Evolutionary conservation across 2,329 filamentous ascomycete species (phyloP).

Genomic region (Pleoardoris graminearum): DNA sequence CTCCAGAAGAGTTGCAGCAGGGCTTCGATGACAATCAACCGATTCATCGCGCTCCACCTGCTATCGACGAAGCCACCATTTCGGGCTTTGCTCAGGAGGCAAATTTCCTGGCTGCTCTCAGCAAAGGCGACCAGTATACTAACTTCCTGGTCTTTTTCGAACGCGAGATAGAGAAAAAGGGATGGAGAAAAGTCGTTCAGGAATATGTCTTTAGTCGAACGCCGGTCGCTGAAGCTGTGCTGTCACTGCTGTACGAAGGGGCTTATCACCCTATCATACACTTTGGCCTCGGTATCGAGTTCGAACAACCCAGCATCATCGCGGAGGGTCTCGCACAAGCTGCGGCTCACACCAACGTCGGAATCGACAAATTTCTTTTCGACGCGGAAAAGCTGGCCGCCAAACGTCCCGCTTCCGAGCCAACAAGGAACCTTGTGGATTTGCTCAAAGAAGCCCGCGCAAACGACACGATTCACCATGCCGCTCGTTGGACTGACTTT

Average conservation of each 20-base stretch:
- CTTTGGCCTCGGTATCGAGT: constrained; percentile 31
- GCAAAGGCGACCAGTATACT: no score
- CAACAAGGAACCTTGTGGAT: constrained; percentile 6
- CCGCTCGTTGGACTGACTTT: constrained; percentile 1
- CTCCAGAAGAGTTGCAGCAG: no score
- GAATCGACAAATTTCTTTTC: constrained; percentile 4
- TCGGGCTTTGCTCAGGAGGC: no score
- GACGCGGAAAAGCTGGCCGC: background rate
- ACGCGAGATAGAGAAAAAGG: constrained; percentile 8
- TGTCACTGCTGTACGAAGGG: constrained; percentile 13
- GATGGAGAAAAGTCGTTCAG: constrained; percentile 8
- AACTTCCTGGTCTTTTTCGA: no score
- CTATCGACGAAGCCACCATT: no score
- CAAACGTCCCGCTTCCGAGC: background rate
- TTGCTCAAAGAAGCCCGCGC: constrained; percentile 8
- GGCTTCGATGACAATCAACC: no score
- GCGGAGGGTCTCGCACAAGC: constrained; percentile 32
- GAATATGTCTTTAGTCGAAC: constrained; percentile 11
- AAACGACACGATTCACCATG: constrained; percentile 10
- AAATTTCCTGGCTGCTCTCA: no score
- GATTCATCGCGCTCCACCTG: no score
- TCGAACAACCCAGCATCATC: constrained; percentile 23
- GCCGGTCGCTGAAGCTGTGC: constrained; percentile 7
- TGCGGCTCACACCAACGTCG: constrained; percentile 11
- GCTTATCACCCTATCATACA: constrained; percentile 27